Base-by-base conservation (phyloP, 768 basidiomycete genomes). In the Crucibulum laeve region DNA sequence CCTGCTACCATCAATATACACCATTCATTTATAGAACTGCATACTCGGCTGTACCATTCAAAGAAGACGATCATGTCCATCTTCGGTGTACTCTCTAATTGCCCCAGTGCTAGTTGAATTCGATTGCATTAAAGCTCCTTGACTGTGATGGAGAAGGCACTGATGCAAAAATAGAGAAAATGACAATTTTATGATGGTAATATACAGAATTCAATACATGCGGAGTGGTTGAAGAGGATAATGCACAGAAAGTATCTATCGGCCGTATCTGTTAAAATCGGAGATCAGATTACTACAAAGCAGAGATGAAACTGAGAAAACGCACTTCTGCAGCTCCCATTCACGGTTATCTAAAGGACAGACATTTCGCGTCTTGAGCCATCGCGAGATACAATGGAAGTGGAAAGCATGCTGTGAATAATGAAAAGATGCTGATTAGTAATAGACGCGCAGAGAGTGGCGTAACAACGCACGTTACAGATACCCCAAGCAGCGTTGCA, bases 401-500 rank as follows among this genome's bases (percentile, higher is more conserved):
- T 99, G 95, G 77, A 99, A 99, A 3, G 95, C 95, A 61, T 99
- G 95, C 93, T 94, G 51, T 18, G 39, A 15, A 13, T 19, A 22
- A 47, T 14, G 17, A 42, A 46, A 26, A 34, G 40, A 40, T 3
- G 38, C 45, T 32, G 24, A 25, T 25, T 37, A 3, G 39, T 38
- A 15, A 24, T 23, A 22, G 35, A 40, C 22, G 38, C 13, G 14
- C 3, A 22, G 26, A 18, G 11, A 19, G 43, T 21, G 21, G 22
- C 26, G 37, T 24, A 26, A 44, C 7, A 25, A 63, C 80, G 28
- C 58, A 95, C 95, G 62, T 99, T 99, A 65, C 96, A 99, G 38
- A 95, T 93, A 38, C 96, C 96, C 96, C 96, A 99, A 2, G 95
- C 95, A 2, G 94, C 94, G 44, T 95, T 97, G 58, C 92, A 94